Evolutionary conservation across 2,329 filamentous ascomycete genomes (phyloP), one percentile per base, ranked within the genome.

Genomic region (Neoarthrinium moseri): DNA sequence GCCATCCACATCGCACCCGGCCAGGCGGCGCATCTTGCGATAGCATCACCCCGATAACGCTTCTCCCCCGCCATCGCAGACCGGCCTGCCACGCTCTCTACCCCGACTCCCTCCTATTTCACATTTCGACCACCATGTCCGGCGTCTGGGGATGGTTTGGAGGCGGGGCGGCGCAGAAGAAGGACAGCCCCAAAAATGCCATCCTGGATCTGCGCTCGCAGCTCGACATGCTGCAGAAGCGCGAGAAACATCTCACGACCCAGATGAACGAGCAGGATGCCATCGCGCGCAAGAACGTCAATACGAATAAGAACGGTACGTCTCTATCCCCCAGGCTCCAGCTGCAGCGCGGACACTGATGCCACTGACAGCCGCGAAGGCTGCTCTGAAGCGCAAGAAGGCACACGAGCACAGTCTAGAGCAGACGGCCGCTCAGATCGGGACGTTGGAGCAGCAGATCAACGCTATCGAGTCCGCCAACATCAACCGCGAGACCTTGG

Each of bases 401-500:
- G 79, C 84, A 57, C 89, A 94, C 61, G 91, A 97, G 69, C 87
- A 91, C 68, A 89, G 89, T 46, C 81, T 96, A 48, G 90, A 96
- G 56, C 91, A 96, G 71, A 97, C 92, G 2, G 80, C 83, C 49
- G 83, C 87, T 24, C 92, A 97, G 71, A 95, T 97, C 62, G 83
- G 84, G 59, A 95, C 94, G 18, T 78, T 99, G 35, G 94, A 99
- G 68, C 87, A 91, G 63, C 91, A 99, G 68, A 95, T 97, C 63
- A 94, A 94, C 68, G 86, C 89, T 49, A 97, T 99, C 74, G 94
- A 99, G 71, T 90, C 91, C 38, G 94, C 94, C 51, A 99, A 97
- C 67, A 96, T 99, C 75, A 99, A 99, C 77, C 86, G 92, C 71
- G 91, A 96, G 76, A 99, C 94, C 11, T 77, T 97, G 54, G 81